phyloP scores from a whole-genome alignment of 176 grass and related monocot genomes.

The Pharus latifolius region DNA sequence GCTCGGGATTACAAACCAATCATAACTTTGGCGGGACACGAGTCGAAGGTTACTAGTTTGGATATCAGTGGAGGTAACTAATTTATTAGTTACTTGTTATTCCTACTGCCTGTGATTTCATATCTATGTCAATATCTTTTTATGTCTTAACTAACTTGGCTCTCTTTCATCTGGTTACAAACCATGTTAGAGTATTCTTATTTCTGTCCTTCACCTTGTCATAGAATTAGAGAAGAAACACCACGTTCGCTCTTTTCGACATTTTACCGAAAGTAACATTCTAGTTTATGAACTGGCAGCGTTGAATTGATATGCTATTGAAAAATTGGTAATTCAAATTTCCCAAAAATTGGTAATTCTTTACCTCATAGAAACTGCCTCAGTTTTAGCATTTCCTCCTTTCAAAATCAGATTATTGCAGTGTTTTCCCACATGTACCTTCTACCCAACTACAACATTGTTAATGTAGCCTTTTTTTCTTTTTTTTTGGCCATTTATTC shows the following conservation, averaged over 20 bases:
- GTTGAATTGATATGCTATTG: neutral
- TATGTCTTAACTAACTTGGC: neutral
- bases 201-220: neutral
- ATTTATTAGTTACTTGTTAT: neutral
- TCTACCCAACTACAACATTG: neutral
- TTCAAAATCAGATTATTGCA: neutral
- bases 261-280: neutral
- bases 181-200: neutral
- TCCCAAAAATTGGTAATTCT: neutral
- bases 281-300: neutral
- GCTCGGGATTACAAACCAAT: slow-evolving; percentile 85
- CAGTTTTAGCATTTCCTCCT: too few species aligned
- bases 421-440: neutral
- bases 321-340: neutral
- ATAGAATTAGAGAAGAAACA: neutral
- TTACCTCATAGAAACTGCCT: neutral
- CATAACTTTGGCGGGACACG: slow-evolving; percentile 76
- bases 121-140: slow-evolving; percentile 4
- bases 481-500: too few species aligned
- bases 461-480: neutral
- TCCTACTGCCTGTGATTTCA: neutral
- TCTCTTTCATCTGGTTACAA: neutral
- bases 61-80: slow-evolving; percentile 82
- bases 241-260: neutral
- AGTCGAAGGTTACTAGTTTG: slow-evolving; percentile 94